Evolutionary conservation across 768 basidiomycete species (phyloP), one percentile per base, ranked within the genome.

Genomic region (Russula olivacea): DNA sequence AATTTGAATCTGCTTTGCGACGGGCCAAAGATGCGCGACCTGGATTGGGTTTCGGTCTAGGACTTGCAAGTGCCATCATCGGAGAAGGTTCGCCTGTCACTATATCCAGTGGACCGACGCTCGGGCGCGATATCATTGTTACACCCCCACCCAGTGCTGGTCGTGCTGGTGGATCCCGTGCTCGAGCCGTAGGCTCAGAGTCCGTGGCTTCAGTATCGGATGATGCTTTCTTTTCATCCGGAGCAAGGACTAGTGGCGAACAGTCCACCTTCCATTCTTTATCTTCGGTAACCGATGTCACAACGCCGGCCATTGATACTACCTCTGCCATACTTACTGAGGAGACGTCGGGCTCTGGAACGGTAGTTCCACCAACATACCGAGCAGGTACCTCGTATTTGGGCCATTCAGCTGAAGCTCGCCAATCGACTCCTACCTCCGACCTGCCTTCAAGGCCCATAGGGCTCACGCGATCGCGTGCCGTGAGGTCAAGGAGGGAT

Each of bases 11-110:
- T 25, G 81, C 76, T 23, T 71, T 79, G 52, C 73, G 74, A 59
- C 75, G 74, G 47, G 79, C 75, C 34, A 75, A 78, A 52, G 75
- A 74, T 36, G 73, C 76, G 12, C 73, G 76, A 40, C 76, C 76
- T 48, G 74, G 84, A 69, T 65, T 76, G 71, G 73, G 78, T 25
- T 75, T 84, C 71, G 74, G 81, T 68, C 38, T 81, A 61, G 69
- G 80, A 66, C 69, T 80, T 34, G 41, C 59, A 28, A 43, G 59
- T 47, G 19, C 59, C 6, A 60, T 60, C 59, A 63, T 79, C 61
- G 76, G 82, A 9, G 81, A 80, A 41, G 83, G 81, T 0, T 84
- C 85, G 7, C 86, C 88, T 0, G 87, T 88, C n/a, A 88, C 87
- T 0, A 77, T 87, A 1, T 87, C 86, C 0, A 88, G 87, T 68